Conservation (phyloP, 257 asterid genomes). For the Rauvolfia tetraphylla region DNA sequence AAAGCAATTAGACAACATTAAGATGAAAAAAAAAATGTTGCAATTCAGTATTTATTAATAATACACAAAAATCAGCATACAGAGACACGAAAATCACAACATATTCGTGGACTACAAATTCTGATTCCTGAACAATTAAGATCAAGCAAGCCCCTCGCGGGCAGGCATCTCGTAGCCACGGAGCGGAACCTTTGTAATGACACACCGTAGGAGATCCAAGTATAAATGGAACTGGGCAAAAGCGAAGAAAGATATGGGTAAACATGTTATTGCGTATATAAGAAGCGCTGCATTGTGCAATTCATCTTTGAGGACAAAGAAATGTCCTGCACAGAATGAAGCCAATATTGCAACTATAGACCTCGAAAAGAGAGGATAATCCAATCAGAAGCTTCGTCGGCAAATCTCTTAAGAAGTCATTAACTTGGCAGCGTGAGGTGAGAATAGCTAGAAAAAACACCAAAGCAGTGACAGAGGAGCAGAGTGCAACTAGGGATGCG, state of each 20-base stretch:
- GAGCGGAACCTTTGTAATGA: constrained; percentile 30
- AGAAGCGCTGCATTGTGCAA: constrained; percentile 32
- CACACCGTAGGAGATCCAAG: constrained; percentile 52
- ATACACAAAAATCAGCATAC: background rate
- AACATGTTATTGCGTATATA: constrained; percentile 35
- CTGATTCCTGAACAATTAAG: too few species aligned
- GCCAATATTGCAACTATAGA: constrained; percentile 50
- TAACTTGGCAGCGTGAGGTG: constrained; percentile 48
- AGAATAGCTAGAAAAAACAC: constrained; percentile 55
- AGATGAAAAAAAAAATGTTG: too few species aligned
- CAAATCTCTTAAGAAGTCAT: constrained; percentile 37
- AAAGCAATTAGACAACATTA: too few species aligned
- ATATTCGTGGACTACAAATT: background rate
- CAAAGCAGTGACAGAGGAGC: constrained; percentile 56
- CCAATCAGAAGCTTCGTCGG: constrained; percentile 53
- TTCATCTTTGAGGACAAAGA: constrained; percentile 38
- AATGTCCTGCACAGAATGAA: constrained; percentile 60
- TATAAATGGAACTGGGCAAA: constrained; percentile 47
- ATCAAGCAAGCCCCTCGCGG: background rate
- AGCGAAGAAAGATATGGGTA: constrained; percentile 44
- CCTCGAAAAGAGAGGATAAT: constrained; percentile 37
- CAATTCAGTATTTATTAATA: too few species aligned
- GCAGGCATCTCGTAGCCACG: constrained; percentile 34
- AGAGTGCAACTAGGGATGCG: constrained; percentile 43
- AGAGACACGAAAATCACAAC: background rate